Evolutionary conservation across 163 green algal species (phyloP).

Genomic region (Prototheca wickerhamii): DNA sequence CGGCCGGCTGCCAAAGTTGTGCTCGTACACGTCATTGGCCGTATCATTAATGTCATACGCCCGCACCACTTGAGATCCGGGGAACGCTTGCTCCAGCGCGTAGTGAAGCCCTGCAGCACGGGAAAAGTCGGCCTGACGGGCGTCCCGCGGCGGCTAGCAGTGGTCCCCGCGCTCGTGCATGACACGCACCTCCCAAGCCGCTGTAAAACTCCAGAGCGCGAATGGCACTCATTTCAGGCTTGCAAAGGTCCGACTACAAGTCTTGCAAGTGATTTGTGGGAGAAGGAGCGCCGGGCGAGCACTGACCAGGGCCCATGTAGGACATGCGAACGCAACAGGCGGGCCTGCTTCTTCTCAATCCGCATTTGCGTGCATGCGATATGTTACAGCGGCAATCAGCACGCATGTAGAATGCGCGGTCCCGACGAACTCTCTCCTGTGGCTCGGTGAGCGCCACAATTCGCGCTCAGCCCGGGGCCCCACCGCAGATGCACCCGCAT

Average conservation of each 20-base stretch:
- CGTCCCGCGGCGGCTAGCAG: background rate
- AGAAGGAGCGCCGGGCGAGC: background rate
- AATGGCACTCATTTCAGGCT: background rate
- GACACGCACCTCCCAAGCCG: slow-evolving; percentile 47
- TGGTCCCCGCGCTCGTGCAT: background rate
- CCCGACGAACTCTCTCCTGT: too few relatives aligned
- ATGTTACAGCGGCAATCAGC: background rate
- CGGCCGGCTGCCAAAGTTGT: slow-evolving; percentile 52
- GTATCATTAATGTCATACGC: slow-evolving; percentile 70
- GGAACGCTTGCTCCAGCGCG: slow-evolving; percentile 27
- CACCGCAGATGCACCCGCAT: too few relatives aligned
- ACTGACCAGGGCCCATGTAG: background rate
- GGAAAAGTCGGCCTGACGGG: background rate
- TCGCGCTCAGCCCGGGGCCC: too few relatives aligned
- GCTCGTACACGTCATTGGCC: slow-evolving; percentile 61
- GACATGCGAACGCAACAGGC: background rate
- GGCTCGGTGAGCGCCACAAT: too few relatives aligned
- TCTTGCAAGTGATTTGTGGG: background rate
- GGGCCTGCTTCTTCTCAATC: background rate
- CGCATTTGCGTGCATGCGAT: background rate
- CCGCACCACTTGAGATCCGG: slow-evolving; percentile 30
- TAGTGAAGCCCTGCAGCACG: slow-evolving; percentile 49
- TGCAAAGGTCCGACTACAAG: background rate
- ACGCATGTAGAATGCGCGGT: background rate
- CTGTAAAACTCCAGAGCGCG: slow-evolving; percentile 68